These are phyloP conservation scores for Colletotrichum euphorbiae DNA, from an alignment of 2,329 filamentous ascomycete species.

Conservation along the genomic window DNA sequence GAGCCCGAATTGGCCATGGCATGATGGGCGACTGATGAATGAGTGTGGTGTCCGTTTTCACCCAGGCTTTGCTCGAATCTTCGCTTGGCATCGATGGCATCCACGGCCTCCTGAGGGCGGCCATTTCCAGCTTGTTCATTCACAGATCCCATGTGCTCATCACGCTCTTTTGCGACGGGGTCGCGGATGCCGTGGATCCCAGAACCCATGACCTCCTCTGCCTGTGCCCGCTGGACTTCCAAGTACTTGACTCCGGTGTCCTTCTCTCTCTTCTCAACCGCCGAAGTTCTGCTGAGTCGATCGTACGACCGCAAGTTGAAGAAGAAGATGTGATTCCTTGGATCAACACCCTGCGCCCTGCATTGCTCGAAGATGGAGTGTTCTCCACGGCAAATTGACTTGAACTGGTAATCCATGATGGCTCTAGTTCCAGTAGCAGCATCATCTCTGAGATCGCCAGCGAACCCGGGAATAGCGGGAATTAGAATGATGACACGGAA, in stretches of 20 bases:
- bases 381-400: slow-evolving; percentile 91
- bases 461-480: slow-evolving; percentile 92
- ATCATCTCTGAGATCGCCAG: slow-evolving; percentile 86
- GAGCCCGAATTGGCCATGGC: slow-evolving; percentile 77
- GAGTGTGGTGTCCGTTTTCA: slow-evolving; percentile 52
- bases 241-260: slow-evolving; percentile 86
- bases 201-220: slow-evolving; percentile 86
- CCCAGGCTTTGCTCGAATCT: slow-evolving; percentile 63
- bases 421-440: slow-evolving; percentile 88
- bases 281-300: slow-evolving; percentile 84
- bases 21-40: slow-evolving; percentile 74
- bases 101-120: slow-evolving; percentile 48
- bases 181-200: slow-evolving; percentile 73
- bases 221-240: slow-evolving; percentile 87
- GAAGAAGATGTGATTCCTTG: slow-evolving; percentile 84
- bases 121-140: slow-evolving; percentile 47
- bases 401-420: slow-evolving; percentile 99
- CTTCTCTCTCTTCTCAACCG: slow-evolving; percentile 79
- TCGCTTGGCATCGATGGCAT: slow-evolving; percentile 60
- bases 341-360: slow-evolving; percentile 78
- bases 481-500: slow-evolving; percentile 93
- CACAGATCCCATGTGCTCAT: slow-evolving; percentile 61
- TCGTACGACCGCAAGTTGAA: slow-evolving; percentile 97
- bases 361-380: slow-evolving; percentile 90
- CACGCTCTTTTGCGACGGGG: slow-evolving; percentile 56